These are phyloP conservation scores for Epipyxis sp. DNA, from an alignment of 108 stramenopile species.

Conservation along the genomic window DNA sequence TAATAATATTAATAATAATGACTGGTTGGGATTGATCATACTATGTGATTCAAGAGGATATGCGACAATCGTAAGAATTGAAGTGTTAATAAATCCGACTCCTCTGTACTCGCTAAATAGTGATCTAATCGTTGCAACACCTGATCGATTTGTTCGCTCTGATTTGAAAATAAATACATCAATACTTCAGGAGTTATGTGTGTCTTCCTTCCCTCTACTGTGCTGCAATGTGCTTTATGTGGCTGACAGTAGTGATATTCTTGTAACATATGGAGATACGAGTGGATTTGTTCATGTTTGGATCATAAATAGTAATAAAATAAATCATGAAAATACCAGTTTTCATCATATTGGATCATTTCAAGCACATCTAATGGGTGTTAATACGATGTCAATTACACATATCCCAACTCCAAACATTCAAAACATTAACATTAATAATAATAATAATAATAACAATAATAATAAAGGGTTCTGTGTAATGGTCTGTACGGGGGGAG, in stretches of 20 bases:
- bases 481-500: not conserved
- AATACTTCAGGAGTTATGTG: no score
- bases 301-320: not conserved
- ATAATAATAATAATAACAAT: not conserved
- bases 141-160: no score
- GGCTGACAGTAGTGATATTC: no score
- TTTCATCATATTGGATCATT: not conserved
- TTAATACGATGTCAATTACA: no score
- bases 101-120: not conserved
- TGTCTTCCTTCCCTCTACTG: no score
- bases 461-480: not conserved
- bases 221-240: no score
- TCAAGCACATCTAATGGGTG: no score
- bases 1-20: no score
- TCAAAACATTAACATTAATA: not conserved
- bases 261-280: no score
- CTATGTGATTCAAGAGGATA: not conserved
- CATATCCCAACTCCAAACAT: not conserved
- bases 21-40: no score
- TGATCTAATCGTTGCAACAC: not conserved
- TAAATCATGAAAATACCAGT: not conserved
- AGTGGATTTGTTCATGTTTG: no score
- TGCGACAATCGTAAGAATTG: not conserved
- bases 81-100: not conserved
- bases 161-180: no score